Evolutionary conservation across 805 yeast species (phyloP).

Genomic region (Metschnikowia peoriensis): DNA sequence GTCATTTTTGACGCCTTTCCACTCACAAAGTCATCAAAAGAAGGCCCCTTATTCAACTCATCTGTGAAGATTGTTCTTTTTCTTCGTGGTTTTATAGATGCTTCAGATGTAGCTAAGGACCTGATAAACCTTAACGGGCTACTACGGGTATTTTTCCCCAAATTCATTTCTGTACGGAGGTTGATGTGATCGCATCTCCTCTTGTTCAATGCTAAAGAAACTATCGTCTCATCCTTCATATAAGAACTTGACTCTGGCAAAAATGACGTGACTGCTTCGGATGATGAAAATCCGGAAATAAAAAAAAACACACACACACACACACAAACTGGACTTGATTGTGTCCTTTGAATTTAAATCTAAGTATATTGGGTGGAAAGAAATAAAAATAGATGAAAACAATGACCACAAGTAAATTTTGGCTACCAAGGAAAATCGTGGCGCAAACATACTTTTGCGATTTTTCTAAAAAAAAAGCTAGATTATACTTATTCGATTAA

Average conservation of each 20-base stretch:
- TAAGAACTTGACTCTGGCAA: background rate
- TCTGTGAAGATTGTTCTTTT: slow-evolving; percentile 64
- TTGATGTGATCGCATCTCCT: background rate
- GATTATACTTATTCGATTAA: background rate
- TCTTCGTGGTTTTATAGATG: slow-evolving; percentile 35
- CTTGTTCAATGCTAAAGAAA: background rate
- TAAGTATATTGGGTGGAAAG: too few relatives aligned
- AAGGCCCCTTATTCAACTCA: slow-evolving; percentile 77
- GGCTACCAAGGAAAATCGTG: background rate
- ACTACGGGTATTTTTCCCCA: background rate
- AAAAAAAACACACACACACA: too few relatives aligned
- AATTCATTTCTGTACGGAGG: background rate
- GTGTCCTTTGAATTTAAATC: too few relatives aligned
- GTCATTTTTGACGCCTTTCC: slow-evolving; percentile 72
- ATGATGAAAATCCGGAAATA: background rate
- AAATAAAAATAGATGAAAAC: too few relatives aligned
- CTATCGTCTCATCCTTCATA: slow-evolving; percentile 1
- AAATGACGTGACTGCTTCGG: background rate
- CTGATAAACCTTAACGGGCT: background rate
- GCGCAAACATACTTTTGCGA: background rate
- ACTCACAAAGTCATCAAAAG: slow-evolving; percentile 84
- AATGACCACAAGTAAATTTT: too few relatives aligned
- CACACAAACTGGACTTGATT: too few relatives aligned
- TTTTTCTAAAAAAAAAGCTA: background rate
- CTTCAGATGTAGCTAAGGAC: slow-evolving; percentile 15